A percentile compares a stretch with the other conserved stretches of the same genome.
phyloP scores from a whole-genome alignment of 2,329 filamentous ascomycete genomes.

The Hirsutella thompsonii region DNA sequence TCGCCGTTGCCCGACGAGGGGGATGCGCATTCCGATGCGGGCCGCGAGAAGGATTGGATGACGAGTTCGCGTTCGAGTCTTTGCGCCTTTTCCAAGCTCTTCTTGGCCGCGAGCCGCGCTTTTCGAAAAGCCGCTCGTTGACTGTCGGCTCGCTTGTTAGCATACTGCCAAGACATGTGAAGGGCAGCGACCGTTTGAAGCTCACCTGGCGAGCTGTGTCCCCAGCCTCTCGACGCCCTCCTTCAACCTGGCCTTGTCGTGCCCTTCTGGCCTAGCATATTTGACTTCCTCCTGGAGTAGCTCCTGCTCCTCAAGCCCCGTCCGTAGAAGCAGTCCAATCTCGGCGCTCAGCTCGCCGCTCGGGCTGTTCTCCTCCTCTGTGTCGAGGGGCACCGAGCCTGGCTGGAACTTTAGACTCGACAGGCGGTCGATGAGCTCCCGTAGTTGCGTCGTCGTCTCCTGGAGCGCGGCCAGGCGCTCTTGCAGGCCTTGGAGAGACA shows the following conservation, averaged over 20 bases:
- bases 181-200: background rate
- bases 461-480: constrained; percentile 46
- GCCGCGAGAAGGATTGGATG: constrained; percentile 48
- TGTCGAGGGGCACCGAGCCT: constrained; percentile 38
- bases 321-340: constrained; percentile 65
- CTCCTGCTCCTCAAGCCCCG: constrained; percentile 75
- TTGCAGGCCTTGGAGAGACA: constrained; percentile 49
- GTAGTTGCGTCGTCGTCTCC: constrained; percentile 46
- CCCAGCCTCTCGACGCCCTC: constrained; percentile 54
- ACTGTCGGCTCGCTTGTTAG: constrained; percentile 14
- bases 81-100: constrained; percentile 59
- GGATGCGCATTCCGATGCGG: constrained; percentile 19
- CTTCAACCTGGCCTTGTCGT: constrained; percentile 51
- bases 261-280: constrained; percentile 43
- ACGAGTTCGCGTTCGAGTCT: constrained; percentile 65
- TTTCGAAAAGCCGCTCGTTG: constrained; percentile 60
- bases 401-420: constrained; percentile 44
- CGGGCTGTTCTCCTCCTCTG: constrained; percentile 36
- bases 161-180: background rate
- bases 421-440: constrained; percentile 46
- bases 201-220: constrained; percentile 59
- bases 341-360: constrained; percentile 66
- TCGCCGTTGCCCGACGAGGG: constrained; percentile 13
- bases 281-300: constrained; percentile 65
- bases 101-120: constrained; percentile 69